A percentile compares a stretch with the other conserved stretches of the same genome.
Evolutionary conservation across 2,329 filamentous ascomycete genomes (phyloP).

Genomic region (Ascomycota sp.): DNA sequence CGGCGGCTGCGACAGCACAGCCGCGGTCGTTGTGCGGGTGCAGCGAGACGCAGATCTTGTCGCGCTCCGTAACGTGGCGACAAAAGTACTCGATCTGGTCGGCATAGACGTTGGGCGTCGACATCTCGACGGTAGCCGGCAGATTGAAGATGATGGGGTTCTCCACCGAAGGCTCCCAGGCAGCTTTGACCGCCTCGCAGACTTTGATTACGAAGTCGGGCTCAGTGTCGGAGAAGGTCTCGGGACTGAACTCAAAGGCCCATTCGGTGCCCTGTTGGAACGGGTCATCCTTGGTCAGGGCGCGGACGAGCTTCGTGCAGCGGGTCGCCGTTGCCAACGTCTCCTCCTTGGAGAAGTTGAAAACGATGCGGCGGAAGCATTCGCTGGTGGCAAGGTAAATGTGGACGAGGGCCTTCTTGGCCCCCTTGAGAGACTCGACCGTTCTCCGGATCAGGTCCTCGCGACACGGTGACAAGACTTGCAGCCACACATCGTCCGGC

Average conservation of each 20-base stretch:
- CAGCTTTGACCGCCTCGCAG: conserved; percentile 83
- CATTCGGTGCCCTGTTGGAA: conserved; percentile 38
- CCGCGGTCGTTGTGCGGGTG: conserved; percentile 93
- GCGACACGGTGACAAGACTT: conserved; percentile 81
- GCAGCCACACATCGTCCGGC: conserved; percentile 77
- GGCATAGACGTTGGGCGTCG: conserved; percentile 87
- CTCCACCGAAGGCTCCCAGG: conserved; percentile 66
- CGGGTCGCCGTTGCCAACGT: conserved; percentile 62
- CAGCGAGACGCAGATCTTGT: conserved; percentile 74
- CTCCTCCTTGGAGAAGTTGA: conserved; percentile 69
- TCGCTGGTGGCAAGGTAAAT: conserved; percentile 92
- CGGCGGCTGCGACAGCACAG: conserved; percentile 72
- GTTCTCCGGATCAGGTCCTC: conserved; percentile 79
- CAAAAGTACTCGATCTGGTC: conserved; percentile 96
- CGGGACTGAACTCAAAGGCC: conserved; percentile 69
- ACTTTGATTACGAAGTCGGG: conserved; percentile 67
- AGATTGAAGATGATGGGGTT: conserved; percentile 91
- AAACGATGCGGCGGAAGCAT: conserved; percentile 84
- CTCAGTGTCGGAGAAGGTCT: conserved; percentile 78
- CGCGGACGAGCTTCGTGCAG: conserved; percentile 71
- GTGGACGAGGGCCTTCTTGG: conserved; percentile 87
- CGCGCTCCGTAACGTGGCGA: conserved; percentile 59
- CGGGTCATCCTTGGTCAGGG: conserved; percentile 67
- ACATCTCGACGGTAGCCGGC: conserved; percentile 86
- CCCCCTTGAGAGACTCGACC: conserved; percentile 69